Percentiles rank a stretch among this genome's conserved stretches.
Evolutionary conservation across 352 stramenopile genomes (phyloP).

Genomic region (Globisporangium polare): DNA sequence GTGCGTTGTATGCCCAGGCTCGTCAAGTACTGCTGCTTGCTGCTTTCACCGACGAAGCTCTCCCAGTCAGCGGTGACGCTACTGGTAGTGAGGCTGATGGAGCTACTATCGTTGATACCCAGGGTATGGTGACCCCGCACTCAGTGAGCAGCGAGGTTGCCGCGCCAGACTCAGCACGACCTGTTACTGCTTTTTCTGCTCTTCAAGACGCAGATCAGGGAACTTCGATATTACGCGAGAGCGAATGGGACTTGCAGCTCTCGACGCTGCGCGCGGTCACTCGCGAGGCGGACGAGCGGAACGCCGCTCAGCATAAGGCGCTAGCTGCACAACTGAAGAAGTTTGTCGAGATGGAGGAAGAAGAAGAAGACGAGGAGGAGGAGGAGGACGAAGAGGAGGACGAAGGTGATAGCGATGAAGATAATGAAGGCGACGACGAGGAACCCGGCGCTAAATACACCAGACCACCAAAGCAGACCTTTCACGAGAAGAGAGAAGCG

Average conservation of each 20-base stretch:
- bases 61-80: background rate
- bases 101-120: background rate
- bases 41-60: background rate
- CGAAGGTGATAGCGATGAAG: conserved; percentile 7
- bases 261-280: conserved; percentile 23
- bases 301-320: conserved; percentile 14
- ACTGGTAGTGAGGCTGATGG: background rate
- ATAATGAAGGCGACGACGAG: conserved; percentile 12
- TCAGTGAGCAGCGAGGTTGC: background rate
- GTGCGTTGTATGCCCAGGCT: conserved; percentile 26
- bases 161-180: background rate
- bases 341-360: conserved; percentile 21
- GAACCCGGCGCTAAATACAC: background rate
- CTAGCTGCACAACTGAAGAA: conserved; percentile 20
- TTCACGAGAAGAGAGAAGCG: conserved; percentile 14
- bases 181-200: background rate
- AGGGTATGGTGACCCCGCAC: background rate
- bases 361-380: conserved; percentile 21
- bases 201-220: background rate
- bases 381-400: conserved; percentile 23
- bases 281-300: conserved; percentile 24
- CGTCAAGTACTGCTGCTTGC: conserved; percentile 8
- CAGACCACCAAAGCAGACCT: background rate
- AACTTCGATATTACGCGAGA: background rate
- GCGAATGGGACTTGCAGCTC: conserved; percentile 33